These are phyloP conservation scores for Didymosphaeria variabile DNA, from an alignment of 2,329 filamentous ascomycete species.

Conservation along the genomic window DNA sequence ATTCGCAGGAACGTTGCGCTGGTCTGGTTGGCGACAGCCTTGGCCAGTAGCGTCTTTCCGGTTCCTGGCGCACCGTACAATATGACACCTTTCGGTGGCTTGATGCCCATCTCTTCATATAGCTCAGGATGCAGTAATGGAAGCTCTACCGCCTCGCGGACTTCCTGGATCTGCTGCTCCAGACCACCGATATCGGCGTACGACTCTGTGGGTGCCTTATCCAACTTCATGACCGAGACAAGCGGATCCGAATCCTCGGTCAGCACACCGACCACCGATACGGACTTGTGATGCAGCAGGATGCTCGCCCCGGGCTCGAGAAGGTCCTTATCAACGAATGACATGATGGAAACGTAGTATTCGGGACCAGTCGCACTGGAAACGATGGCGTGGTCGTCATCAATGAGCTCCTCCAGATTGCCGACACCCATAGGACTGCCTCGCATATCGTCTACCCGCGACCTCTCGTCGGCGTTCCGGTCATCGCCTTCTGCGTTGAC, in stretches of 20 bases:
- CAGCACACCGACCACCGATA: slow-evolving; percentile 95
- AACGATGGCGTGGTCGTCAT: slow-evolving; percentile 98
- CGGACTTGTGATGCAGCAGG: slow-evolving; percentile 94
- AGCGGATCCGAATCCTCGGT: slow-evolving; percentile 96
- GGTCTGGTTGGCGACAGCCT: slow-evolving; percentile 98
- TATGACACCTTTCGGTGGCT: slow-evolving; percentile 98
- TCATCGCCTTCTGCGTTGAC: slow-evolving; percentile 78
- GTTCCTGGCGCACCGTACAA: slow-evolving; percentile 97
- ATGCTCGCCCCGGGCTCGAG: slow-evolving; percentile 96
- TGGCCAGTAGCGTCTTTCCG: slow-evolving; percentile 93
- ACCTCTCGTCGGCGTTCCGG: slow-evolving; percentile 91
- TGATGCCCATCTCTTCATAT: slow-evolving; percentile 99
- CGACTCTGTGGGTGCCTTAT: slow-evolving; percentile 97
- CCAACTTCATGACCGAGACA: slow-evolving; percentile 98
- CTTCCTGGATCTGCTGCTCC: slow-evolving; percentile 95
- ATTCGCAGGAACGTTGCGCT: slow-evolving; percentile 98
- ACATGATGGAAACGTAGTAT: slow-evolving; percentile 99
- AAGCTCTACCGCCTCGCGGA: slow-evolving; percentile 94
- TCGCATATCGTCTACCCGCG: slow-evolving; percentile 96
- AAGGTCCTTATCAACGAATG: slow-evolving; percentile 98
- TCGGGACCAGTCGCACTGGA: slow-evolving; percentile 97
- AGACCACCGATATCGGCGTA: slow-evolving; percentile 98
- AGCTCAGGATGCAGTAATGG: slow-evolving; percentile 94
- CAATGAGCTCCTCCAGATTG: slow-evolving; percentile 97
- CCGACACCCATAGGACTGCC: slow-evolving; percentile 98